Base-by-base conservation (phyloP, 352 stramenopile genomes). In the Phytopythium chamaehyphon region DNA sequence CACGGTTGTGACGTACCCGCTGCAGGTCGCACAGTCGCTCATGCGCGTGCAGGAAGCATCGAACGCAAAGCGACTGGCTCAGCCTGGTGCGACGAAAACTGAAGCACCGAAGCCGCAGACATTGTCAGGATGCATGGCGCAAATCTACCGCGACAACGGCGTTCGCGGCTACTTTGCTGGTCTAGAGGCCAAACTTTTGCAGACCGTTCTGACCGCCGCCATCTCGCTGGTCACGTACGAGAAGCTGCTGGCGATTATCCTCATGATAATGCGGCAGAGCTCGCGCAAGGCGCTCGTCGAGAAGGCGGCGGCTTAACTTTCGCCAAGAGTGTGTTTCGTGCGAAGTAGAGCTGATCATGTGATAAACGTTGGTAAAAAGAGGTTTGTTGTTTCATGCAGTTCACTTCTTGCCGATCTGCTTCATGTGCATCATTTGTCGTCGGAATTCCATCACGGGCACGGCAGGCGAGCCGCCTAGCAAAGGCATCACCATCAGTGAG, bases 141-240 rank as follows among this genome's bases (percentile, higher is more conserved):
- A 83, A 45, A 86, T 88, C 62, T 84, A 84, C 61, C 33, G 64
- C 8, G 65, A 76, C 10, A 81, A 88, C 38, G 92, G 92, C 15
- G 50, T 97, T 35, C 35, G 55, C 0, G 89, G 79, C 0, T 85
- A 93, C 51, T 98, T 96, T 60, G 75, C 81, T 6, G 95, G 95
- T 5, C 88, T 98, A 57, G 79, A 94, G 54, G 88, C 93, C 11
- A 98, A 98, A 63, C 66, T 98, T 15, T 56, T 97, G 38, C 93
- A 98, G 62, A 98, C 95, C 1, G 92, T 98, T 19, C 69, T 98
- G 40, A 98, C 89, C 0, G 90, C 86, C 7, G 88, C 90, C 45
- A 93, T 98, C 61, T 96, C 86, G 35, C 95, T 97, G 55, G 75
- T 98, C 54, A 96, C 88, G 16, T 98, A 98, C 73, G 93, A 98